A percentile compares a stretch with the other conserved stretches of the same genome.
These are phyloP conservation scores for Marchantia paleacea DNA, from an alignment of 225 moss, liverwort and hornwort species.

Conservation along the genomic window DNA sequence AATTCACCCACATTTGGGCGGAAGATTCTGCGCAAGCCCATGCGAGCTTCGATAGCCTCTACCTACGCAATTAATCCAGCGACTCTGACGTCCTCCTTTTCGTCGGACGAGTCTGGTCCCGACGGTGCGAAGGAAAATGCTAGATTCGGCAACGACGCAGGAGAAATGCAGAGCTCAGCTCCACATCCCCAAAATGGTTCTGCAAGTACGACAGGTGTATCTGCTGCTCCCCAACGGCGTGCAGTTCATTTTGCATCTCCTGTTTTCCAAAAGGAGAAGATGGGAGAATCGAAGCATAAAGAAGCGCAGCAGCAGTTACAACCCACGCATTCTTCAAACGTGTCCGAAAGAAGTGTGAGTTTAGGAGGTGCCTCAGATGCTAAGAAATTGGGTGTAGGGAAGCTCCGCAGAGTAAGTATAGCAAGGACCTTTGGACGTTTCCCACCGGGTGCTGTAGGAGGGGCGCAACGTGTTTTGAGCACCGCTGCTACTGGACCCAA, in stretches of 20 bases:
- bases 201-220: conserved; percentile 11
- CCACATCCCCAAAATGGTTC: conserved; percentile 22
- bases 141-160: conserved; percentile 14
- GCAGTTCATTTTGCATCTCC: conserved; percentile 48
- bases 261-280: conserved; percentile 40
- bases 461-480: conserved; percentile 45
- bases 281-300: conserved; percentile 2
- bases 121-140: conserved; percentile 36
- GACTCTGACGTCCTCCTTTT: conserved; percentile 36
- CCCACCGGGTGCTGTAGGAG: conserved; percentile 22
- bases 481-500: conserved; percentile 8
- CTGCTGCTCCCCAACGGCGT: conserved; percentile 30
- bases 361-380: conserved; percentile 29
- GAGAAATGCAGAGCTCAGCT: conserved; percentile 26
- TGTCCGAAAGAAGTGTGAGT: conserved; percentile 22
- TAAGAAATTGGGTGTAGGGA: conserved; percentile 34
- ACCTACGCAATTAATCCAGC: conserved; percentile 41
- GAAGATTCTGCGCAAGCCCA: conserved; percentile 32
- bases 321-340: no score
- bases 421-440: conserved; percentile 35
- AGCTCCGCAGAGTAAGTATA: conserved; percentile 40
- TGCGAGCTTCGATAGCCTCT: conserved; percentile 44
- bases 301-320: background rate
- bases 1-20: conserved; percentile 39
- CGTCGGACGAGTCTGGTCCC: conserved; percentile 34